Base-by-base conservation (phyloP, 257 asterid genomes). In the Nicotiana tabacum region DNA sequence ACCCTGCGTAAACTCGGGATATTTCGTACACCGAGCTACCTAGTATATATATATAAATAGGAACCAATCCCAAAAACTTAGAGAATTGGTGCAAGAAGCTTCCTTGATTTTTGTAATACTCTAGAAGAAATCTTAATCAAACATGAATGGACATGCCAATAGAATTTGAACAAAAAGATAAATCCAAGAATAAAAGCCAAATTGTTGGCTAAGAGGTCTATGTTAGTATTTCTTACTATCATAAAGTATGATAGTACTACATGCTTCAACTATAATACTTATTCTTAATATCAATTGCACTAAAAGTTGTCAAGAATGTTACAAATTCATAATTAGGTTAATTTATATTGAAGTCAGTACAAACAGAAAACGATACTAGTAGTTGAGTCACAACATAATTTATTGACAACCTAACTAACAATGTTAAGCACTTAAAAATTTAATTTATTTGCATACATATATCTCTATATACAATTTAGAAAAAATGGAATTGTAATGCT, bases 291-390 rank as follows among this genome's bases (percentile, higher is more conserved):
- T 9, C 30, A 68, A 35, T 68, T 68, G 17, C 55, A 68, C 55
- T 35, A 68, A 68, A 35, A 68, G 55, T 68, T 68, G 17, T 70
- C 78, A n/a, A 70, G 35, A 70, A 70, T 39, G 58, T 21, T n/a
- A 70, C 78, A 70, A 56, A 43, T 70, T 5, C 78, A 70, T 43
- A 13, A 70, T 43, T 70, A 70, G n/a, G 46, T 70, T n/a, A 70
- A 5, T 70, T 72, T 46, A 72, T 24, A 13, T 46, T 72, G 33
- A 2, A 18, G 12, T 72, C 29, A 72, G 21, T 11, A 64, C 69
- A 27, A 21, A 16, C 21, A 72, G 35, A 72, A 72, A 69, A n/a
- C 33, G 21, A 35, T 68, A 68, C 57, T n/a, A 69, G 78, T 69
- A 69, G 32, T 69, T 13, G 4, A 53, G 18, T 53, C 58, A 53